Percentiles rank a stretch among this genome's conserved stretches.
Evolutionary conservation across 176 grass and related monocot genomes (phyloP).

Genomic region (Typha latifolia): DNA sequence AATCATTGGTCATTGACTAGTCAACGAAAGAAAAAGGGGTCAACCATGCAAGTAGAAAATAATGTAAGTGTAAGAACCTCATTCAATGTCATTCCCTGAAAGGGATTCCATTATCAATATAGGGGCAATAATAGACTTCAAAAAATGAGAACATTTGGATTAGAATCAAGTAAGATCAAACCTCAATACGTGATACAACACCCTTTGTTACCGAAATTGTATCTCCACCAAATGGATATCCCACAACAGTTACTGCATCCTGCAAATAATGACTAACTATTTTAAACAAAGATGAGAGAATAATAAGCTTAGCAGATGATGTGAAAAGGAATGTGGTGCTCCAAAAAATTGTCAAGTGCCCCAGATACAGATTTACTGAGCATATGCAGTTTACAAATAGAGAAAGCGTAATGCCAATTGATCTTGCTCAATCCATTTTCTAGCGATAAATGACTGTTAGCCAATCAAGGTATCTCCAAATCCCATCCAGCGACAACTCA

Average conservation of each 20-base stretch:
- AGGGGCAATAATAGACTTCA: too few relatives aligned
- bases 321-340: not conserved
- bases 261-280: slow-evolving; percentile 16
- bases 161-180: slow-evolving; percentile 36
- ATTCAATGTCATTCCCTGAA: too few relatives aligned
- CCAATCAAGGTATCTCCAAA: too few relatives aligned
- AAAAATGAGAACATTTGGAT: not conserved
- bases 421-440: too few relatives aligned
- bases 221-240: slow-evolving; percentile 95
- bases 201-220: slow-evolving; percentile 99
- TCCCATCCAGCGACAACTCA: too few relatives aligned
- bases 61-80: too few relatives aligned
- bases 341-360: not conserved
- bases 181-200: slow-evolving; percentile 95
- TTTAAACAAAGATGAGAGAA: not conserved
- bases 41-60: too few relatives aligned
- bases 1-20: too few relatives aligned
- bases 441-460: too few relatives aligned
- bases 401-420: not conserved
- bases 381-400: not conserved
- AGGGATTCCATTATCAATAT: too few relatives aligned
- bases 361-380: not conserved
- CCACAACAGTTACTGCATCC: slow-evolving; percentile 93
- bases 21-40: too few relatives aligned
- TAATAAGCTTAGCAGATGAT: not conserved